Evolutionary conservation across 176 grass and related monocot genomes (phyloP).

Genomic region (Eragrostis nindensis): DNA sequence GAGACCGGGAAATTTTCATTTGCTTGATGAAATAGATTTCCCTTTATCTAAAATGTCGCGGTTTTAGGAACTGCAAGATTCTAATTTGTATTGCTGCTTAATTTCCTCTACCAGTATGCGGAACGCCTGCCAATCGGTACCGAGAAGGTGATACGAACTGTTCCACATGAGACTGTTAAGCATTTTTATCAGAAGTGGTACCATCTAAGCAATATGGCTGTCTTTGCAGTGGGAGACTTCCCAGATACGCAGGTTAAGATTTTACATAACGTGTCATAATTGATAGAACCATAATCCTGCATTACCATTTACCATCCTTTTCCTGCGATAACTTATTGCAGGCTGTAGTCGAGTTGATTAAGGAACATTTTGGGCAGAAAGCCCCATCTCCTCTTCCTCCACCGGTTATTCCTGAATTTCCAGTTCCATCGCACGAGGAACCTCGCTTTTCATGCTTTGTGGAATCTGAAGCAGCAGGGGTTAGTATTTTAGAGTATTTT

Average conservation of each 20-base stretch:
- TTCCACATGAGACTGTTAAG: slow-evolving; percentile 75
- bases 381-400: slow-evolving; percentile 49
- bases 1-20: no score
- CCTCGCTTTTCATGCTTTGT: slow-evolving; percentile 98
- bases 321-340: slow-evolving; percentile 41
- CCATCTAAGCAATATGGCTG: slow-evolving; percentile 93
- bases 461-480: slow-evolving; percentile 99
- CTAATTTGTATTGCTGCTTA: slow-evolving; percentile 42
- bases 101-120: slow-evolving; percentile 76
- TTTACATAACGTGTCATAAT: slow-evolving; percentile 36
- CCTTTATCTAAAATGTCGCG: no score
- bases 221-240: slow-evolving; percentile 96
- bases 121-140: slow-evolving; percentile 90
- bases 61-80: slow-evolving; percentile 12
- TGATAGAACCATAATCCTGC: slow-evolving; percentile 4
- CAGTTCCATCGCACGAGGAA: slow-evolving; percentile 85
- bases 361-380: slow-evolving; percentile 91
- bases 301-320: slow-evolving; percentile 38
- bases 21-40: no score
- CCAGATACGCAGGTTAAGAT: slow-evolving; percentile 72
- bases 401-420: slow-evolving; percentile 74
- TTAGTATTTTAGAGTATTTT: slow-evolving; percentile 47
- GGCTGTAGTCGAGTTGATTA: slow-evolving; percentile 95
- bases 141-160: slow-evolving; percentile 93
- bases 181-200: slow-evolving; percentile 95